These are phyloP conservation scores for Mortierella claussenii DNA, from an alignment of 192 early-diverging fungal species.

Conservation along the genomic window DNA sequence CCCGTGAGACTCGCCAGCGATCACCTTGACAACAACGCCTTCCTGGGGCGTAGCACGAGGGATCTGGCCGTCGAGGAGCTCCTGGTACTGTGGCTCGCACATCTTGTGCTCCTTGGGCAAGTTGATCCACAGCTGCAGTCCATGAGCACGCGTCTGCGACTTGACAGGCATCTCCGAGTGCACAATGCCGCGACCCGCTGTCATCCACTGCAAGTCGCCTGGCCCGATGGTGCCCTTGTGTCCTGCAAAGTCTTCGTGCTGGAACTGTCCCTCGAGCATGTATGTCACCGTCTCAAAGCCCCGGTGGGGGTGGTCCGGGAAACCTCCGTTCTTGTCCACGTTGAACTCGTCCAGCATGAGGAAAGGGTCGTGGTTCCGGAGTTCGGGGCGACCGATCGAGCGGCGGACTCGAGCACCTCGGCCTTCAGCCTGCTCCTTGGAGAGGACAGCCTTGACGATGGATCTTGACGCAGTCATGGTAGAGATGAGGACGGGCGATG, in stretches of 20 bases:
- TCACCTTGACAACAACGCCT: constrained; percentile 28
- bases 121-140: constrained; percentile 63
- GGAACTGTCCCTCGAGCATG: not conserved
- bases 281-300: not conserved
- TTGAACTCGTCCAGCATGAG: constrained; percentile 3
- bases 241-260: not conserved
- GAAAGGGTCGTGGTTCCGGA: not conserved
- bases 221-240: not conserved
- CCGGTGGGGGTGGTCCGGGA: not conserved
- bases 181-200: constrained; percentile 72
- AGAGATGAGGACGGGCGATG: not conserved
- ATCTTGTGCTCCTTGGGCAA: constrained; percentile 51
- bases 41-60: constrained; percentile 15
- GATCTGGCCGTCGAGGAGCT: constrained; percentile 5
- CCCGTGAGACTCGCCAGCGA: constrained; percentile 49
- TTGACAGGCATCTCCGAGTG: constrained; percentile 14
- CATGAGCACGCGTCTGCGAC: not conserved
- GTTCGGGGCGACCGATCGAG: not conserved
- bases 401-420: not conserved
- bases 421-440: not conserved
- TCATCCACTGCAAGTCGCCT: constrained; percentile 65
- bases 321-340: not conserved
- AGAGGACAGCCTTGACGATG: not conserved
- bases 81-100: constrained; percentile 58
- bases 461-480: not conserved